Evolutionary conservation across 306 rosid genomes (phyloP).

Genomic region (Hylodesmum podocarpum): DNA sequence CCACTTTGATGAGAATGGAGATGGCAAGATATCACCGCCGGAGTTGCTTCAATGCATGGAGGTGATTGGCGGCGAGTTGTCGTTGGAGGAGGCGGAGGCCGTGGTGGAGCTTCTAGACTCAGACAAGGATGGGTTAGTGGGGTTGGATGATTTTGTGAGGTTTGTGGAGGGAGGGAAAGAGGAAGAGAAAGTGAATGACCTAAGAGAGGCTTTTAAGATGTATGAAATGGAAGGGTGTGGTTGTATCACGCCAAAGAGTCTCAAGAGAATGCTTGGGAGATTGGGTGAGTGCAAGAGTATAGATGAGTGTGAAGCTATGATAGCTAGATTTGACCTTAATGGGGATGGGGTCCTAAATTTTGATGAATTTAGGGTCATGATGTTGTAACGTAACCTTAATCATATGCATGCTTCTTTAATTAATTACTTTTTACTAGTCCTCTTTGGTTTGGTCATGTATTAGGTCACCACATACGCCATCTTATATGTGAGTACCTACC

Average conservation of each 20-base stretch:
- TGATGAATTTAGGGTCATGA: slow-evolving; percentile 78
- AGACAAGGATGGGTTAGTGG: slow-evolving; percentile 59
- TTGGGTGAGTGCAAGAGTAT: slow-evolving; percentile 59
- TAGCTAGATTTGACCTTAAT: slow-evolving; percentile 59
- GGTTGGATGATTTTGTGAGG: slow-evolving; percentile 59
- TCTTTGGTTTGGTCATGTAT: neutral
- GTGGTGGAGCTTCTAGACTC: slow-evolving; percentile 48
- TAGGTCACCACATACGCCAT: neutral
- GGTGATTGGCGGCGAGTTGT: slow-evolving; percentile 46
- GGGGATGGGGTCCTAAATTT: slow-evolving; percentile 76
- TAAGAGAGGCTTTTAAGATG: slow-evolving; percentile 71
- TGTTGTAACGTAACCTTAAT: slow-evolving; percentile 36
- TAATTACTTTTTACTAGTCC: too few species aligned
- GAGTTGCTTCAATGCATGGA: slow-evolving; percentile 57
- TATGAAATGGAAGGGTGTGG: slow-evolving; percentile 69
- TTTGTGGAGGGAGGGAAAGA: slow-evolving; percentile 64
- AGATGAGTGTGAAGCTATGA: slow-evolving; percentile 58
- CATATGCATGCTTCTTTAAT: too few species aligned
- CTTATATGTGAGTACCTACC: neutral
- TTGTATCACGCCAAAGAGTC: slow-evolving; percentile 65
- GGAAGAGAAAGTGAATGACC: slow-evolving; percentile 58
- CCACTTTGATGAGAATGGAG: slow-evolving; percentile 61
- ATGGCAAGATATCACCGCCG: slow-evolving; percentile 50
- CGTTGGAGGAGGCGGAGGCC: slow-evolving; percentile 40
- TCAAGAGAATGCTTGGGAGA: slow-evolving; percentile 55